Percentiles rank a stretch among this genome's conserved stretches.
phyloP scores from a whole-genome alignment of 2,329 filamentous ascomycete species.

The Malbranchea zuffiana region DNA sequence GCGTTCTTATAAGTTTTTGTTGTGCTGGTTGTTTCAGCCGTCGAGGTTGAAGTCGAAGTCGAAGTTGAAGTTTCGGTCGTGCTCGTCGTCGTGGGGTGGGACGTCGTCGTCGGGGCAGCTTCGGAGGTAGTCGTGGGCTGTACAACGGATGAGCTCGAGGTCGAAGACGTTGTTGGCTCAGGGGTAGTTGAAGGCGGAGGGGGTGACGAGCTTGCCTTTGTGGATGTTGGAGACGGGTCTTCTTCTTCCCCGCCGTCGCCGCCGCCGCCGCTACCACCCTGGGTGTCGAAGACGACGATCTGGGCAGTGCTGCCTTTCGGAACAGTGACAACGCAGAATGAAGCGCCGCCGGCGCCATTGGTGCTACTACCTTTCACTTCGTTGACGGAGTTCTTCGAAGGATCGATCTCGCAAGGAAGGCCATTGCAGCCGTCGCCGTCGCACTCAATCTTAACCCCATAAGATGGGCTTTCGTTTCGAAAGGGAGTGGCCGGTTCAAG shows the following conservation, averaged over 20 bases:
- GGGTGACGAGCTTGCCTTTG: slow-evolving; percentile 16
- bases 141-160: no score
- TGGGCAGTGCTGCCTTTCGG: slow-evolving; percentile 54
- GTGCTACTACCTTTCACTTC: slow-evolving; percentile 48
- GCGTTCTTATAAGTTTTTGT: slow-evolving; percentile 7
- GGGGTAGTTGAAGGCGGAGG: slow-evolving; percentile 15
- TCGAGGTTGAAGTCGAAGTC: slow-evolving; percentile 5
- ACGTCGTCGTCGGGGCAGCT: slow-evolving; percentile 9
- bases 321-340: slow-evolving; percentile 69
- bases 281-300: slow-evolving; percentile 50
- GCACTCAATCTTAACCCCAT: slow-evolving; percentile 61
- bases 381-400: slow-evolving; percentile 45
- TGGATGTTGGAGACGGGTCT: slow-evolving; percentile 6
- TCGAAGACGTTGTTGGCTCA: slow-evolving; percentile 17
- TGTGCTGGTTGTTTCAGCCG: slow-evolving; percentile 6
- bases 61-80: slow-evolving; percentile 8
- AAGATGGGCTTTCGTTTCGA: slow-evolving; percentile 49
- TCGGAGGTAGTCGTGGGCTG: slow-evolving; percentile 14
- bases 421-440: slow-evolving; percentile 56
- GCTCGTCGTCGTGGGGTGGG: slow-evolving; percentile 1
- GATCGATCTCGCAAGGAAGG: slow-evolving; percentile 62
- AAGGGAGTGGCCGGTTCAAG: slow-evolving; percentile 44
- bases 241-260: slow-evolving; percentile 6
- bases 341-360: slow-evolving; percentile 54
- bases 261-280: slow-evolving; percentile 29